phyloP scores from a whole-genome alignment of 2,329 filamentous ascomycete genomes.

The Atkinsonella texensis region DNA sequence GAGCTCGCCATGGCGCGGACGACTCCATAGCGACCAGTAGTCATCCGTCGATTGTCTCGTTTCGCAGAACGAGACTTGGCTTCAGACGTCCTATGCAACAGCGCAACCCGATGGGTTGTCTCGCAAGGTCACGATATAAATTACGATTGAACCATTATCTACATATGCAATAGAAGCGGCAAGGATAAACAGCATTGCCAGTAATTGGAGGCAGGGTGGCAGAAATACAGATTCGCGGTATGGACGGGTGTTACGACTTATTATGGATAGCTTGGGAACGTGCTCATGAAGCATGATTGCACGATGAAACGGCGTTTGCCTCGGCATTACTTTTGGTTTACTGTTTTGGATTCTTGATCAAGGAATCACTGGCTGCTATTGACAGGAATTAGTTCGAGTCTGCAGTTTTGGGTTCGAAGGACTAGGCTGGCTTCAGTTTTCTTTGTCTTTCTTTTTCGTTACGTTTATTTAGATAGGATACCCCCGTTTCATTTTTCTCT shows the following conservation, averaged over 20 bases:
- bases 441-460: background rate
- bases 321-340: background rate
- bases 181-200: conserved; percentile 4
- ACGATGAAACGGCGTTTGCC: conserved; percentile 10
- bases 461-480: conserved; percentile 27
- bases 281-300: conserved; percentile 15
- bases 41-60: background rate
- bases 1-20: conserved; percentile 40
- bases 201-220: background rate
- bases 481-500: conserved; percentile 17
- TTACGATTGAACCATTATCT: background rate
- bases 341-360: background rate
- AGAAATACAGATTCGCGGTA: background rate
- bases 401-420: background rate
- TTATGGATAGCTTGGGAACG: background rate
- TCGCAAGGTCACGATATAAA: background rate
- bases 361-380: background rate
- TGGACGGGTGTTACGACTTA: conserved; percentile 3
- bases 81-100: background rate
- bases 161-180: background rate
- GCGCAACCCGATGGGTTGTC: background rate
- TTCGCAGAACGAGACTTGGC: background rate
- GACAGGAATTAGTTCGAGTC: background rate
- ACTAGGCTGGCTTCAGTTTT: conserved; percentile 13
- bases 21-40: conserved; percentile 8